phyloP scores from a whole-genome alignment of 2,329 filamentous ascomycete species.

The Scytalidium lignicola region DNA sequence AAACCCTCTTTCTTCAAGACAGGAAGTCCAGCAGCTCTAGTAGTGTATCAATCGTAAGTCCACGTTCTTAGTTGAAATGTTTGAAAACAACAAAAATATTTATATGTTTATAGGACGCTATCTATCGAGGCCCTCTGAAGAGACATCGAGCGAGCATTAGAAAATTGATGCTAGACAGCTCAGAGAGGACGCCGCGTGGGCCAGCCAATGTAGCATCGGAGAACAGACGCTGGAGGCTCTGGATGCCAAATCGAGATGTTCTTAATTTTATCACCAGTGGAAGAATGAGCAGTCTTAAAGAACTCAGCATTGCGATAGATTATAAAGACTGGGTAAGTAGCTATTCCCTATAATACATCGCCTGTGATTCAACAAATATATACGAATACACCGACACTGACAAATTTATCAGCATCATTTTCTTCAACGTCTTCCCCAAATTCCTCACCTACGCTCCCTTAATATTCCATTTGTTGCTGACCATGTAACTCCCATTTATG shows the following conservation, averaged over 20 bases:
- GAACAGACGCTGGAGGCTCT: slow-evolving; percentile 55
- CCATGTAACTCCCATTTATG: slow-evolving; percentile 48
- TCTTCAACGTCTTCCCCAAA: slow-evolving; percentile 66
- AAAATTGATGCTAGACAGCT: slow-evolving; percentile 71
- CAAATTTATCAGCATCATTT: slow-evolving; percentile 61
- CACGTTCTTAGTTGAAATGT: neutral
- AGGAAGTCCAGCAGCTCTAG: slow-evolving; percentile 43
- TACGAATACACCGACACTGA: slow-evolving; percentile 11
- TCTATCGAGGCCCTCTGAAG: slow-evolving; percentile 65
- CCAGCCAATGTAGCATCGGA: slow-evolving; percentile 28
- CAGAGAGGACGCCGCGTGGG: slow-evolving; percentile 43
- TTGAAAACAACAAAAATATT: slow-evolving; percentile 2
- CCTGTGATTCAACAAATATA: slow-evolving; percentile 9
- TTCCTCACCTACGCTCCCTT: slow-evolving; percentile 65
- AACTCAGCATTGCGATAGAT: slow-evolving; percentile 67
- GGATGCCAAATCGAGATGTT: slow-evolving; percentile 66
- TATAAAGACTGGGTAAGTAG: slow-evolving; percentile 71
- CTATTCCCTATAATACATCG: neutral
- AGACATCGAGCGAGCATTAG: slow-evolving; percentile 66
- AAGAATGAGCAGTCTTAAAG: slow-evolving; percentile 64
- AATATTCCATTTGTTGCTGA: slow-evolving; percentile 66
- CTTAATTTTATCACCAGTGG: slow-evolving; percentile 71
- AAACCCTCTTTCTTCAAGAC: slow-evolving; percentile 74
- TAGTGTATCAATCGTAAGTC: slow-evolving; percentile 49
- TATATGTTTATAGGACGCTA: slow-evolving; percentile 42